Conservation (phyloP, 2,329 filamentous ascomycete species). For the Ophiostoma himal-ulmi region DNA sequence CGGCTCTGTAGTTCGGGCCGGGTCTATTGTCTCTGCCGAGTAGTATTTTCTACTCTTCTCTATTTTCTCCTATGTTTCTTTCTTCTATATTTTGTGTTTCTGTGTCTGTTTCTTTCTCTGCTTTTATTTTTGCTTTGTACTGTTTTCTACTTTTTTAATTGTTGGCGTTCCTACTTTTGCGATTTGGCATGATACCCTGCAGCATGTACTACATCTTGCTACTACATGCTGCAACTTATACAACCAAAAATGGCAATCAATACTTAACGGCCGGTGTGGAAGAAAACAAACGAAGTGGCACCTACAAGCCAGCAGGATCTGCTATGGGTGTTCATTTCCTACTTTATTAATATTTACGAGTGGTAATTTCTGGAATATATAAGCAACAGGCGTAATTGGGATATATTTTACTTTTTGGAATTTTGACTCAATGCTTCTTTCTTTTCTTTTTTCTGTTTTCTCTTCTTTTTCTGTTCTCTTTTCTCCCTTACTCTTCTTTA, state of each 20-base stretch:
- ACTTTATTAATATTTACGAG: not conserved
- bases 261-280: not conserved
- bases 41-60: constrained; percentile 2
- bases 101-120: not conserved
- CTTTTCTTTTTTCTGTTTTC: not conserved
- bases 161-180: constrained; percentile 8
- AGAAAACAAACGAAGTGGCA: constrained; percentile 2
- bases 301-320: constrained; percentile 8
- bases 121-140: not conserved
- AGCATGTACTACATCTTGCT: constrained; percentile 17
- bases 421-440: not conserved
- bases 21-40: constrained; percentile 74
- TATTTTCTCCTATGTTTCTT: constrained; percentile 10
- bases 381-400: not conserved
- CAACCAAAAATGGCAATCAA: constrained; percentile 14
- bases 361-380: not conserved
- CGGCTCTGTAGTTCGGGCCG: constrained; percentile 74
- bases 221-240: constrained; percentile 18
- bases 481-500: not conserved
- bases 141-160: constrained; percentile 15
- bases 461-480: not conserved
- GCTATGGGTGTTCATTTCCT: not conserved
- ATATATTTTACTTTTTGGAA: not conserved
- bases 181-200: constrained; percentile 28
- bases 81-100: constrained; percentile 18